Evolutionary conservation across 2,329 filamentous ascomycete species (phyloP).

Genomic region (Chaetomium globosum): DNA sequence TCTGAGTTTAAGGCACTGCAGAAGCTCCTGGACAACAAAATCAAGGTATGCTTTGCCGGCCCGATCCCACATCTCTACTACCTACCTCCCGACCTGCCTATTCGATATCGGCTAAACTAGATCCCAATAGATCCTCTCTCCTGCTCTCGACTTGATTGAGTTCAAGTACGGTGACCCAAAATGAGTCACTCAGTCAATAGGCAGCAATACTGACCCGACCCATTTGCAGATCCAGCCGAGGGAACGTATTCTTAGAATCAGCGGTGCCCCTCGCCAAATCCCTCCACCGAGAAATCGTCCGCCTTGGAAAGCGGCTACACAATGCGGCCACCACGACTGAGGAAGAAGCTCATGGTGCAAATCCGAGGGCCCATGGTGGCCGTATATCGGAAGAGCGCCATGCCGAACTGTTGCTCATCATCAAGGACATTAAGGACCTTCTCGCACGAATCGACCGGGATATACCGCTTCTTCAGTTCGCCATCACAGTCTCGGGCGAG

Average conservation of each 20-base stretch:
- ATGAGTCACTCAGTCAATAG: constrained; percentile 2
- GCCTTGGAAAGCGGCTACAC: constrained; percentile 73
- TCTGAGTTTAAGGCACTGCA: constrained; percentile 72
- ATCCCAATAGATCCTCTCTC: constrained; percentile 72
- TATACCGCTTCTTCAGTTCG: constrained; percentile 87
- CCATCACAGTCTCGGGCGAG: constrained; percentile 90
- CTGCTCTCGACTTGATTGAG: constrained; percentile 89
- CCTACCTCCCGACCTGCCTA: neutral
- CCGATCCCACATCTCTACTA: constrained; percentile 14
- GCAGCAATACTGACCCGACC: constrained; percentile 18
- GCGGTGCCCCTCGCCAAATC: constrained; percentile 81
- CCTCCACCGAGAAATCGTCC: constrained; percentile 79
- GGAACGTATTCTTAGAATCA: constrained; percentile 70
- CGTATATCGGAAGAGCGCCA: constrained; percentile 60
- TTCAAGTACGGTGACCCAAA: constrained; percentile 64
- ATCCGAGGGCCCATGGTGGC: constrained; percentile 44
- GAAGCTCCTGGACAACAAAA: constrained; percentile 77
- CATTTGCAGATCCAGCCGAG: constrained; percentile 50
- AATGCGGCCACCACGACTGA: constrained; percentile 67
- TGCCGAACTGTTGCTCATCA: constrained; percentile 68
- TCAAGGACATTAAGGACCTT: constrained; percentile 73
- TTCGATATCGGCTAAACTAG: constrained; percentile 3
- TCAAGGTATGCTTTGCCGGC: constrained; percentile 58
- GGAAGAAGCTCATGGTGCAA: constrained; percentile 52
- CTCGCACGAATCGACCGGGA: constrained; percentile 83